A percentile compares a stretch with the other conserved stretches of the same genome.
Conservation (phyloP, 805 yeast genomes). For the Zygoascus ofunaensis region DNA sequence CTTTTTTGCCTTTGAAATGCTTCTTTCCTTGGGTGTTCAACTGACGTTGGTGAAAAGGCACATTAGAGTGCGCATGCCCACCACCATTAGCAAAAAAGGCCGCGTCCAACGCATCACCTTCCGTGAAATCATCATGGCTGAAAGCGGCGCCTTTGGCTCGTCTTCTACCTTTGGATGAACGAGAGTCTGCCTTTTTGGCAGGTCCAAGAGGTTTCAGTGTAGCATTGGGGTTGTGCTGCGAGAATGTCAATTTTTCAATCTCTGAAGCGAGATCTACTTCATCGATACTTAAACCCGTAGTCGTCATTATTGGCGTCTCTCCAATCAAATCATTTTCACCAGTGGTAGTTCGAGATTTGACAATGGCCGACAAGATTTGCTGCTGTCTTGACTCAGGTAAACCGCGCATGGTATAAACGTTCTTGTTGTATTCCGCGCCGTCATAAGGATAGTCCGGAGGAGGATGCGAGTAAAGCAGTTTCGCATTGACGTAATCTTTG, state of each 20-base stretch:
- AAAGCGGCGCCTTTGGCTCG: conserved; percentile 26
- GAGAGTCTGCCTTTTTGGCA: conserved; percentile 50
- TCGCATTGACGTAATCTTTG: conserved; percentile 93
- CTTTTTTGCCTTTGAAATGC: conserved; percentile 51
- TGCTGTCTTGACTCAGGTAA: conserved; percentile 66
- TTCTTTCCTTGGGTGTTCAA: conserved; percentile 37
- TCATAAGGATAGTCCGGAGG: conserved; percentile 53
- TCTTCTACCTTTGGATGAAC: conserved; percentile 43
- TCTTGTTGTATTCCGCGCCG: conserved; percentile 65
- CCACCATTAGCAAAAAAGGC: conserved; percentile 71
- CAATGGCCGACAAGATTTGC: conserved; percentile 53
- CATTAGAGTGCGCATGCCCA: conserved; percentile 51
- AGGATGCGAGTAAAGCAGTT: conserved; percentile 72
- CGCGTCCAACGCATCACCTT: conserved; percentile 69
- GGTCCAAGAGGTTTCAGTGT: conserved; percentile 31
- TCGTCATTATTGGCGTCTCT: not conserved
- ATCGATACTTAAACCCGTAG: conserved; percentile 23
- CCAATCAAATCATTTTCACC: conserved; percentile 33
- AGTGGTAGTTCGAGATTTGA: conserved; percentile 4
- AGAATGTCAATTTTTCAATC: conserved; percentile 63
- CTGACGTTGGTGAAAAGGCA: conserved; percentile 57
- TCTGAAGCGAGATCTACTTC: conserved; percentile 59
- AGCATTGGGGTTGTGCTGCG: conserved; percentile 42
- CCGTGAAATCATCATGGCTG: conserved; percentile 39
- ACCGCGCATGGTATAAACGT: conserved; percentile 54